A percentile compares a stretch with the other conserved stretches of the same genome.
phyloP scores from a whole-genome alignment of 345 rosid species.

The Arabidopsis suecica region DNA sequence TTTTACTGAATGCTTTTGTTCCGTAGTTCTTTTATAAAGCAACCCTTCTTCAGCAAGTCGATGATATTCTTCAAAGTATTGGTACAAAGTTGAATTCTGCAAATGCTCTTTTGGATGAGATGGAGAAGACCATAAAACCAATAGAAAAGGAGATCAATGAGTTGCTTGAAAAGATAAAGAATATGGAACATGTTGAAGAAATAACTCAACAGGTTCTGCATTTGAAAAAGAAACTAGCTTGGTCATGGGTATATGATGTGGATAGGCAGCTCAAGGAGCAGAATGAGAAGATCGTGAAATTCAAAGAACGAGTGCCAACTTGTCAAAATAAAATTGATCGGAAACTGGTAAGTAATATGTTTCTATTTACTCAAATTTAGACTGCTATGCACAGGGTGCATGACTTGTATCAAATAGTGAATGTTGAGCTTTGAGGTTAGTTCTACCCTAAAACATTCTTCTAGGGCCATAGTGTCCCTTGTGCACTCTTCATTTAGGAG shows the following conservation, averaged over 20 bases:
- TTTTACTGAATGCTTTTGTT: slow-evolving; percentile 42
- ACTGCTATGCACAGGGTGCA: slow-evolving; percentile 6
- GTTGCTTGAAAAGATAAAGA: slow-evolving; percentile 67
- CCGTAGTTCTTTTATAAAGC: slow-evolving; percentile 89
- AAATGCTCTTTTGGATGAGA: slow-evolving; percentile 59
- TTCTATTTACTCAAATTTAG: slow-evolving; percentile 7
- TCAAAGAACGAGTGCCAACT: slow-evolving; percentile 72
- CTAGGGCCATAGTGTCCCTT: slow-evolving; percentile 3
- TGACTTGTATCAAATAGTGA: slow-evolving; percentile 4
- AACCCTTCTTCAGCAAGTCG: slow-evolving; percentile 89
- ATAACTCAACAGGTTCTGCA: slow-evolving; percentile 62
- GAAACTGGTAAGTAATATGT: slow-evolving; percentile 57
- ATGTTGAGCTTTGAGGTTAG: background rate
- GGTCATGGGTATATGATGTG: slow-evolving; percentile 88
- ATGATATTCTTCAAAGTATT: slow-evolving; percentile 68
- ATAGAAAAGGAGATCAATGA: slow-evolving; percentile 67
- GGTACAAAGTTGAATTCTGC: slow-evolving; percentile 57
- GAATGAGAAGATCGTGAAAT: slow-evolving; percentile 54
- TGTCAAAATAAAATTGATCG: slow-evolving; percentile 83
- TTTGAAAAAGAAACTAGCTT: slow-evolving; percentile 81
- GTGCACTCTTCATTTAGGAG: slow-evolving; percentile 9
- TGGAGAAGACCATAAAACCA: slow-evolving; percentile 70
- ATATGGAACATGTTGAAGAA: slow-evolving; percentile 80
- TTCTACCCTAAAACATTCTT: background rate
- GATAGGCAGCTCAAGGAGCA: slow-evolving; percentile 70